Percentiles rank a stretch among this genome's conserved stretches.
Conservation (phyloP, 106 monocot species). For the Acorus gramineus region DNA sequence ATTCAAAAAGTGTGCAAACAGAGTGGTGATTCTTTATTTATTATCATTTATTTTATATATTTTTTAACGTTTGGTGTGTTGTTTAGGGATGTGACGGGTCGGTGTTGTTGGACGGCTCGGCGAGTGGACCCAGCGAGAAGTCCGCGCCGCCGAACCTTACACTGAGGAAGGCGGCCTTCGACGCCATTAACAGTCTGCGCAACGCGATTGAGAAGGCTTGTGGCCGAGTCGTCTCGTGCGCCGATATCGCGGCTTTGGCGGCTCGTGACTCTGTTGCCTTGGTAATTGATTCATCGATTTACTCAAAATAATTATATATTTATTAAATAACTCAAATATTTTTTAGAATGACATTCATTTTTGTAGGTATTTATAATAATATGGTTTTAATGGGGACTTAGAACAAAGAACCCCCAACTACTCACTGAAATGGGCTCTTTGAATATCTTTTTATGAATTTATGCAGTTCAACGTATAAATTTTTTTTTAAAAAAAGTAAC, state of each 20-base stretch:
- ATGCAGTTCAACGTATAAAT: no score
- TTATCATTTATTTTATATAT: background rate
- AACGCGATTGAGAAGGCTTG: slow-evolving; percentile 19
- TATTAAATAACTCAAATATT: no score
- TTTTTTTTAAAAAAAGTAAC: no score
- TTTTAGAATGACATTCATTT: no score
- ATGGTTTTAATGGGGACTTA: no score
- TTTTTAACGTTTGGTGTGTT: background rate
- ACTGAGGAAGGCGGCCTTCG: slow-evolving; percentile 23
- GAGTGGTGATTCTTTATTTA: background rate
- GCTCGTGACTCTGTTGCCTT: slow-evolving; percentile 33
- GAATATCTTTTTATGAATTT: no score
- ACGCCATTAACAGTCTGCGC: slow-evolving; percentile 27
- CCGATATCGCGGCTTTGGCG: slow-evolving; percentile 34
- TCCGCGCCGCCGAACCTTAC: slow-evolving; percentile 30
- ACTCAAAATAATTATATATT: background rate
- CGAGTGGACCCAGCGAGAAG: slow-evolving; percentile 32
- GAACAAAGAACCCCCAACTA: no score
- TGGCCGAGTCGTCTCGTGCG: slow-evolving; percentile 30
- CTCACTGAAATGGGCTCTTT: no score
- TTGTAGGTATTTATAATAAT: no score
- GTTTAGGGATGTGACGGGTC: slow-evolving; percentile 56
- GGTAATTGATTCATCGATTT: slow-evolving; percentile 9
- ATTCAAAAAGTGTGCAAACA: no score
- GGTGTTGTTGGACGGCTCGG: slow-evolving; percentile 31